phyloP scores from a whole-genome alignment of 192 early-diverging fungal genomes.

The Thoreauomyces humboldtii region DNA sequence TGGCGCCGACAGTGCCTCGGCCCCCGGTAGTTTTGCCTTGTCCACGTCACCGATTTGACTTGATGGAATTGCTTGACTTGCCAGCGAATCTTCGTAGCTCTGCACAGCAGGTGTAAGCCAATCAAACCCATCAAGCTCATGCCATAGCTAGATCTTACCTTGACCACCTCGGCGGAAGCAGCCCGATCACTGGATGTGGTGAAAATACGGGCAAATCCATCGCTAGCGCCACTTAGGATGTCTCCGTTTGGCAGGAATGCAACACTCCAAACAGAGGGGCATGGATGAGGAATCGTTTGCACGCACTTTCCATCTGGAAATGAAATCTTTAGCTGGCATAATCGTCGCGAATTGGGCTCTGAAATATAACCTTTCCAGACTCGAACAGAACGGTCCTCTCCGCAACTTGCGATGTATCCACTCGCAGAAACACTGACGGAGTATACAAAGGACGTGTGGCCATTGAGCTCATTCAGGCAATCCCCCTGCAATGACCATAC shows the following conservation, averaged over 20 bases:
- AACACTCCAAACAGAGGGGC: slow-evolving; percentile 91
- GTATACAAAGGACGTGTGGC: slow-evolving; percentile 95
- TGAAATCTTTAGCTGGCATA: too few species aligned
- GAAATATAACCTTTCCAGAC: slow-evolving; percentile 70
- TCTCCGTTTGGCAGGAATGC: slow-evolving; percentile 71
- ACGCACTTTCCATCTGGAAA: slow-evolving; percentile 59
- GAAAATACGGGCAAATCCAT: slow-evolving; percentile 80
- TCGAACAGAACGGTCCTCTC: slow-evolving; percentile 88
- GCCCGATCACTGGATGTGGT: slow-evolving; percentile 60
- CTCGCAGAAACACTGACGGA: slow-evolving; percentile 63
- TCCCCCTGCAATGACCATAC: slow-evolving; percentile 75
- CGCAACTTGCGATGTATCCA: slow-evolving; percentile 82
- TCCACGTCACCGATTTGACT: slow-evolving; percentile 83
- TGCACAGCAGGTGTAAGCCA: slow-evolving; percentile 9
- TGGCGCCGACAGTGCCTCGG: slow-evolving; percentile 57
- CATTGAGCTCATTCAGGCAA: slow-evolving; percentile 70
- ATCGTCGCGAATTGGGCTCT: background rate
- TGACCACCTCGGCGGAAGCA: slow-evolving; percentile 49
- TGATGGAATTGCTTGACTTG: slow-evolving; percentile 32
- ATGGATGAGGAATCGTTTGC: slow-evolving; percentile 84
- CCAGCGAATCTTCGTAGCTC: slow-evolving; percentile 32
- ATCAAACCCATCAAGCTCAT: background rate
- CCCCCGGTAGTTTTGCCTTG: slow-evolving; percentile 73
- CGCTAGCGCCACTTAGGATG: slow-evolving; percentile 82
- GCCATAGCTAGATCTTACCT: slow-evolving; percentile 17